Base-by-base conservation (phyloP, 108 stramenopile species). In the Cyclotella baltica region DNA sequence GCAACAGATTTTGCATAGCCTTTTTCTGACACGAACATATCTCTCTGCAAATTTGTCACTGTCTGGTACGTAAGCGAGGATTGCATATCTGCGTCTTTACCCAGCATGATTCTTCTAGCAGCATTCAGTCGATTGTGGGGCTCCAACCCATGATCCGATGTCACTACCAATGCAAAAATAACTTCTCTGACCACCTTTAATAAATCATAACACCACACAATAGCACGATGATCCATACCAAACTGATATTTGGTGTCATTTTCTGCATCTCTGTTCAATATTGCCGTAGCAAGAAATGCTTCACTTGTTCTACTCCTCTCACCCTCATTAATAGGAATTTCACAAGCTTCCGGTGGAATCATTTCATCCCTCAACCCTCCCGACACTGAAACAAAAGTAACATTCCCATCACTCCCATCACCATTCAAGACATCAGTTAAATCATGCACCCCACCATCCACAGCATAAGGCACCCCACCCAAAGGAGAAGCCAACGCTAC, bases 171-270 rank as follows among this genome's bases (percentile, higher is more conserved):
- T 27, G 58, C 59, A 77, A 85, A 89, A 64, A 93, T 75, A 0
- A 89, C 58, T 59, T 76, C 75, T 35, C 90, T 88, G 11, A 91
- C 87, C 38, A 67, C 43, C 8, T 61, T 66, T 10, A 95, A 69
- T 15, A 92, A 53, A 68, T 88, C 83, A 66, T 89, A 85, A 67
- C 93, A 95, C 93, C 91, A 95, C n/a, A 89, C 89, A 59, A 92
- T 91, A 10, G 90, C 89, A 53, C 84, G 80, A 77, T 95, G 91
- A 72, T 95, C 93, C 89, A 92, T 92, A 23, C 93, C 93, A 56
- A 89, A 81, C 16, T 30, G 18, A 20, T 75, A 43, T 5, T 72
- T 43, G 34, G 16, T 19, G 22, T 40, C 51, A 29, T 47, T 10
- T 0, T 57, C 34, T 2, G 55, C 15, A 34, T 57, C 25, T 40